Conservation (phyloP, 2,329 filamentous ascomycete species). For the Nemania sp. region DNA sequence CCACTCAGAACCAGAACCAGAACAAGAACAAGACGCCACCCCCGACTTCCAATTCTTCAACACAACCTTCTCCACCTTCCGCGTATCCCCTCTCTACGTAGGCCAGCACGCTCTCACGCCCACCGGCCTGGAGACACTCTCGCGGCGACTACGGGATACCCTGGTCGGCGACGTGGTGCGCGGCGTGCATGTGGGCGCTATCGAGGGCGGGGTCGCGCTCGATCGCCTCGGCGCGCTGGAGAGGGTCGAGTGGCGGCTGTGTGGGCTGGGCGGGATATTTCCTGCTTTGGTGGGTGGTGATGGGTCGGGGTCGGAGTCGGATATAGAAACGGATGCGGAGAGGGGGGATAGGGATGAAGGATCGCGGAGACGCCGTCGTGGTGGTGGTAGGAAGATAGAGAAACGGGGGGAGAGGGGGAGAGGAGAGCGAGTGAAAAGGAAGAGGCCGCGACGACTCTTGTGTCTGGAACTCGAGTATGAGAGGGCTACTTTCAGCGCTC, state of each 20-base stretch:
- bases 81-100: constrained; percentile 57
- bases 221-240: constrained; percentile 50
- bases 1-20: neutral
- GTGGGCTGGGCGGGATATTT: constrained; percentile 38
- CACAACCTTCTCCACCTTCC: constrained; percentile 61
- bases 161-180: constrained; percentile 64
- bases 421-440: neutral
- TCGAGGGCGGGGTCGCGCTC: constrained; percentile 43
- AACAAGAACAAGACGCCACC: neutral
- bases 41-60: constrained; percentile 53
- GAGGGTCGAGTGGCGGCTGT: constrained; percentile 53
- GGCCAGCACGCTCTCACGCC: constrained; percentile 46
- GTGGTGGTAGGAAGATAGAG: constrained; percentile 5
- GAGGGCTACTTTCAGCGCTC: constrained; percentile 53
- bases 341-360: constrained; percentile 24
- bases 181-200: constrained; percentile 57
- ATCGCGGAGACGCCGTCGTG: constrained; percentile 3
- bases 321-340: constrained; percentile 18
- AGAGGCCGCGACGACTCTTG: constrained; percentile 27
- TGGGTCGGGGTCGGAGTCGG: neutral
- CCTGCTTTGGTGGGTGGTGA: constrained; percentile 18
- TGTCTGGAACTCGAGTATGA: constrained; percentile 58
- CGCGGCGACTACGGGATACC: constrained; percentile 54
- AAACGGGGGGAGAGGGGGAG: neutral
- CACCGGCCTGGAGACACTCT: constrained; percentile 47